Base-by-base conservation (phyloP, 352 stramenopile genomes). In the Hyphochytrium catenoides region DNA sequence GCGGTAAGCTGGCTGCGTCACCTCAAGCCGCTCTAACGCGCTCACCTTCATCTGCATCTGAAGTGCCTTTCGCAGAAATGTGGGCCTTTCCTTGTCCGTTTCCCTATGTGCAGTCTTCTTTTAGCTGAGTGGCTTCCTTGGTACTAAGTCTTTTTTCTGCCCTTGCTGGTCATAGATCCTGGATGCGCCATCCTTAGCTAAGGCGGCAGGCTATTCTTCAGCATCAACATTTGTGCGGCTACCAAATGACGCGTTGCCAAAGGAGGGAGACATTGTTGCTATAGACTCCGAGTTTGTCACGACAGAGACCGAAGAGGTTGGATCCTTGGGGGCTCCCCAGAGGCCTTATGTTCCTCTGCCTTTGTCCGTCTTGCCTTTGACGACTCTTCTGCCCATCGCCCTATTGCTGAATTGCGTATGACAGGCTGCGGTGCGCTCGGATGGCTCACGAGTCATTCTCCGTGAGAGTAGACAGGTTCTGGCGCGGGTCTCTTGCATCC, bases 221-320 rank as follows among this genome's bases (percentile, higher is more conserved):
- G 36, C 17, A 34, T 39, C 14, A 32, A 35, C 39, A 12, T 31
- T 27, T 24, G 11, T 20, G 8, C 30, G 15, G 1, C 27, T 52
- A 3, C 15, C 29, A 8, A 11, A 41, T 9, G 31, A 26, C n/a
- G 14, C 34, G 11, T 34, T 86, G 16, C 57, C 65, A 8, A 32
- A 41, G 1, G 48, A 53, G 42, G 68, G 70, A 20, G 64, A 76
- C 26, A 51, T 81, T 22, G 42, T 90, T 9, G 68, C 71, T 16
- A 82, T 90, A 34, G 74, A 90, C 54, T 69, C 65, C 12, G 74
- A 90, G 48, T 67, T 62, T 39, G 52, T 68, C n/a, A 48, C 44
- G 21, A 35, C 62, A 15, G 51, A 50, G 30, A 45, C 39, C 35
- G 46, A 53, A 31, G 43, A 53, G 32, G 43, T 29, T 1, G 25